Evolutionary conservation across 305 asterid species (phyloP).

Genomic region (Andrographis paniculata): DNA sequence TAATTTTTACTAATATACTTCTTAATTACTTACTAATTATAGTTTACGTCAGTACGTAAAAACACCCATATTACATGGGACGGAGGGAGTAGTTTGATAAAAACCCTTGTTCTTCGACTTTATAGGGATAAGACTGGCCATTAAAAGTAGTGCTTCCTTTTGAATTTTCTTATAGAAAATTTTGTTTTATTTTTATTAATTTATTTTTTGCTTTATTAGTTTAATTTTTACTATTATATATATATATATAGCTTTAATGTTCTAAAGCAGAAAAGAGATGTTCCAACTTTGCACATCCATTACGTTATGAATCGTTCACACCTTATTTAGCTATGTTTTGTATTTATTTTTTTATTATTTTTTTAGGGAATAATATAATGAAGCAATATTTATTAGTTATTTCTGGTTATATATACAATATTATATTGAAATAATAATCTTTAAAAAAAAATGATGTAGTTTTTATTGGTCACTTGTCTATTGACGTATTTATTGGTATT

Average conservation of each 20-base stretch:
- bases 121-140: constrained; percentile 64
- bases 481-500: no score
- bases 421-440: no score
- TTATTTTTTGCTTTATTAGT: constrained; percentile 15
- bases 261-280: constrained; percentile 43
- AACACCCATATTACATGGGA: no score
- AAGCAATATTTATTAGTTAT: constrained; percentile 24
- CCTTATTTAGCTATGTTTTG: constrained; percentile 10
- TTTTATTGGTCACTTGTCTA: no score
- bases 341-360: not conserved
- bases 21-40: no score
- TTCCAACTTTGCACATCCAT: constrained; percentile 44
- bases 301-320: constrained; percentile 41
- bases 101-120: constrained; percentile 31
- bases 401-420: not conserved
- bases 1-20: no score
- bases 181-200: constrained; percentile 13
- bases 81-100: not conserved
- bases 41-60: no score
- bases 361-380: constrained; percentile 10
- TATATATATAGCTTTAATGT: constrained; percentile 19
- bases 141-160: constrained; percentile 61
- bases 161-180: constrained; percentile 39
- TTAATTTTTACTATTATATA: not conserved
- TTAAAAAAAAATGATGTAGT: no score